Evolutionary conservation across 2,329 filamentous ascomycete species (phyloP), one percentile per base, ranked within the genome.

Genomic region (Cytospora piceae): DNA sequence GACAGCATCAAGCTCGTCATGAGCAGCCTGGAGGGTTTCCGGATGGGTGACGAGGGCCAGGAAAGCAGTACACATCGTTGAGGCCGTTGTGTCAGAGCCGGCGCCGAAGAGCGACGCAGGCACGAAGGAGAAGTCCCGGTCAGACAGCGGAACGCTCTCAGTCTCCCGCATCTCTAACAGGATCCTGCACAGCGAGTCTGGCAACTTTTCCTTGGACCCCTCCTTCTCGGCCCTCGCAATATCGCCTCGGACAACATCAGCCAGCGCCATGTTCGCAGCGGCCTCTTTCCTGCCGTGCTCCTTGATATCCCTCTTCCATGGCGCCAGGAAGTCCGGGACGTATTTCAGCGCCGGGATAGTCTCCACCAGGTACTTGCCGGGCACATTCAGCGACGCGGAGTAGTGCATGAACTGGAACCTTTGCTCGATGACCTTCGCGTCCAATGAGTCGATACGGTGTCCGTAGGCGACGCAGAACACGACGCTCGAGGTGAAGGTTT

Each of bases 391-490:
- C 1, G 76, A 78, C 22, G 81, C 78, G 59, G 79, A 75, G 67
- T 80, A 81, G 14, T 82, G 80, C 76, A 84, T 81, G 70, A 81
- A 80, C 37, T 77, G 73, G 70, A 84, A 80, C 9, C 80, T 75
- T 51, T 81, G 76, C 37, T 76, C 76, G 51, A 84, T 80, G 29
- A 84, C 79, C 61, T 78, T 73, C 7, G 83, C 76, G 27, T 81
- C 75, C 24, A 81, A 69, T 1, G 80, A 80, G 65, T 83, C 79
- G 61, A 83, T 80, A 8, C 81, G 78, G 64, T 82, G 80, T 0
- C 83, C 82, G 68, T 84, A 85, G 5, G 81, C 77, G 4, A 84
- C 79, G 6, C 78, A 81, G 67, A 84, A 82, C 7, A 83, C 81
- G 37, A 84, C 76, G 67, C 79, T 81, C 1, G 79, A 77, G 0